phyloP scores from a whole-genome alignment of 305 asterid genomes.

The Lippia alba region DNA sequence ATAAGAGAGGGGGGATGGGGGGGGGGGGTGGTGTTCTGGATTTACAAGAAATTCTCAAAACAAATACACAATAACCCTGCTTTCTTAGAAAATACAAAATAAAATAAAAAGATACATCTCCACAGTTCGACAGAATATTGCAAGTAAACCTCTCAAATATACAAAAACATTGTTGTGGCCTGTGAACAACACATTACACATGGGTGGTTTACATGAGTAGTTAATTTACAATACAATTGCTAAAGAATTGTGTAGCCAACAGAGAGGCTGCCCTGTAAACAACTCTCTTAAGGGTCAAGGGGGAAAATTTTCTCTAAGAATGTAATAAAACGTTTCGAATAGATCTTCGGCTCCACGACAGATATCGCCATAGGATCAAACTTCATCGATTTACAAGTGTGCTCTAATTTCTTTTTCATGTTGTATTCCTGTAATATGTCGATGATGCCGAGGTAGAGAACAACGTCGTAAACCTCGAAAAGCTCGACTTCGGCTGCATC shows the following conservation, averaged over 20 bases:
- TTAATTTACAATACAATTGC: neutral
- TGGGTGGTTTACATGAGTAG: neutral
- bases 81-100: neutral
- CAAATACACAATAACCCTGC: too few species aligned
- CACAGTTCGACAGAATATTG: constrained; percentile 21
- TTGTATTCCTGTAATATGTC: constrained; percentile 91
- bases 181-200: neutral
- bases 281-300: constrained; percentile 37
- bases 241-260: constrained; percentile 5
- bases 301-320: constrained; percentile 83
- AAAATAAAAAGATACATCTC: neutral
- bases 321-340: constrained; percentile 72
- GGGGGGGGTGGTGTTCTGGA: too few species aligned
- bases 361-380: constrained; percentile 78
- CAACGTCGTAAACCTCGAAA: constrained; percentile 91
- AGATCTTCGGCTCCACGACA: constrained; percentile 69
- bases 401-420: constrained; percentile 80
- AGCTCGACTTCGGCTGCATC: constrained; percentile 77
- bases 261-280: neutral
- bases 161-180: constrained; percentile 15
- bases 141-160: constrained; percentile 20
- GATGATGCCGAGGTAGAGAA: constrained; percentile 87
- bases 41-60: too few species aligned
- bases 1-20: too few species aligned
- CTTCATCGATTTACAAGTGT: constrained; percentile 67